phyloP scores from a whole-genome alignment of 352 stramenopile species.

The Globisporangium nunn region DNA sequence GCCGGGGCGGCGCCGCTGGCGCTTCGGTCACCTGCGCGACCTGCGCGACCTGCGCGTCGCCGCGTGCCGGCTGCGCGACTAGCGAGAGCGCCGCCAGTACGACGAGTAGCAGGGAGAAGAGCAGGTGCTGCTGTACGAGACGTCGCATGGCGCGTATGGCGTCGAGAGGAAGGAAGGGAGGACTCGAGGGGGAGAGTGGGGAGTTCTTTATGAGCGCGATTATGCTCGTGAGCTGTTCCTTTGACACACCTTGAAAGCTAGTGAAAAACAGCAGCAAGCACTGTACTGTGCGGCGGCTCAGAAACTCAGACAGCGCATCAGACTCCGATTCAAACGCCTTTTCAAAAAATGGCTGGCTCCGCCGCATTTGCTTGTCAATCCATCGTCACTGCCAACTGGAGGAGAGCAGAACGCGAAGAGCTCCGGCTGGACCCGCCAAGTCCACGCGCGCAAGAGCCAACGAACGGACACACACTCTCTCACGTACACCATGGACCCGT shows the following conservation, averaged over 20 bases:
- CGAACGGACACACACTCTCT: not conserved
- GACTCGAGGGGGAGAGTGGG: no score
- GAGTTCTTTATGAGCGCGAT: no score
- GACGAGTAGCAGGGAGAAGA: not conserved
- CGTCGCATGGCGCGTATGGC: not conserved
- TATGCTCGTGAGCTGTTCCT: no score
- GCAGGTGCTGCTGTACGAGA: not conserved
- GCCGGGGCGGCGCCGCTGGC: constrained; percentile 25
- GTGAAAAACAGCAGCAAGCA: no score
- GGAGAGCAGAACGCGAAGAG: not conserved
- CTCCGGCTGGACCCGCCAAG: not conserved
- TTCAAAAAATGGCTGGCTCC: not conserved
- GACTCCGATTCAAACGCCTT: not conserved
- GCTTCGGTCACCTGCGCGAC: not conserved
- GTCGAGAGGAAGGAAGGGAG: not conserved
- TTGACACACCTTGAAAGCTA: no score
- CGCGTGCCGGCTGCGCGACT: constrained; percentile 4
- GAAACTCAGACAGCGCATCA: no score
- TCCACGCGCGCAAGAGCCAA: no score
- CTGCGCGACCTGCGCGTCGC: constrained; percentile 6
- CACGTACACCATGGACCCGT: constrained; percentile 48
- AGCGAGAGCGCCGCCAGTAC: constrained; percentile 10
- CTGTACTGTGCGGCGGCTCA: no score
- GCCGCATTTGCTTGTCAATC: not conserved
- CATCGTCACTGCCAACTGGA: no score